A percentile compares a stretch with the other conserved stretches of the same genome.
Conservation (phyloP, 2,329 filamentous ascomycete species). For the Truncatella angustata region DNA sequence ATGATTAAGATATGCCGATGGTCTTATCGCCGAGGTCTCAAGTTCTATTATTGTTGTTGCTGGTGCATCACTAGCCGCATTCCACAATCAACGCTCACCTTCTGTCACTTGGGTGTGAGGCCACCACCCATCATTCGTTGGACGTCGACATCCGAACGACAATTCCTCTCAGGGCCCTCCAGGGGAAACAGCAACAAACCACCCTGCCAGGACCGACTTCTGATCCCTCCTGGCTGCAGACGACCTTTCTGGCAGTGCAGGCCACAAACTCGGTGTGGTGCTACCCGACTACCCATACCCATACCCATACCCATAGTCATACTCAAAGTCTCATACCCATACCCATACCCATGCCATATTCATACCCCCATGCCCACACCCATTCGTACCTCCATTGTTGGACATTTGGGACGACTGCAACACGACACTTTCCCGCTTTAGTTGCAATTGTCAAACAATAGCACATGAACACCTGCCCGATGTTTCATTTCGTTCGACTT, state of each 20-base stretch:
- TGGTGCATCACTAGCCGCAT: slow-evolving; percentile 2
- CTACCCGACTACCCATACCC: too few species aligned
- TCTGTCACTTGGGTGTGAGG: neutral
- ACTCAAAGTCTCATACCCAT: too few species aligned
- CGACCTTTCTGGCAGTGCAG: neutral
- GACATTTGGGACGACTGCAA: neutral
- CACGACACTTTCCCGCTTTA: too few species aligned
- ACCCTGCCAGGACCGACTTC: neutral
- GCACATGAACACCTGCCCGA: neutral
- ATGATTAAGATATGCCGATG: neutral
- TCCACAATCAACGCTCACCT: neutral
- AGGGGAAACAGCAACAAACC: neutral
- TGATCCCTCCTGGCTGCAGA: slow-evolving; percentile 6
- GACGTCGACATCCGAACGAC: too few species aligned
- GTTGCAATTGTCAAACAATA: too few species aligned
- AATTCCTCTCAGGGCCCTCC: neutral
- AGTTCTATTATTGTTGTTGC: neutral
- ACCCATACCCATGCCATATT: too few species aligned
- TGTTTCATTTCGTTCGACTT: neutral
- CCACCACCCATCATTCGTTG: neutral
- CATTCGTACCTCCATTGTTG: neutral
- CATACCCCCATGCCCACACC: too few species aligned
- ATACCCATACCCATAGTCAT: too few species aligned
- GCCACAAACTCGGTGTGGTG: neutral
- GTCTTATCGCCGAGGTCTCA: neutral